Evolutionary conservation across 345 rosid species (phyloP).

Genomic region (Salix exigua): DNA sequence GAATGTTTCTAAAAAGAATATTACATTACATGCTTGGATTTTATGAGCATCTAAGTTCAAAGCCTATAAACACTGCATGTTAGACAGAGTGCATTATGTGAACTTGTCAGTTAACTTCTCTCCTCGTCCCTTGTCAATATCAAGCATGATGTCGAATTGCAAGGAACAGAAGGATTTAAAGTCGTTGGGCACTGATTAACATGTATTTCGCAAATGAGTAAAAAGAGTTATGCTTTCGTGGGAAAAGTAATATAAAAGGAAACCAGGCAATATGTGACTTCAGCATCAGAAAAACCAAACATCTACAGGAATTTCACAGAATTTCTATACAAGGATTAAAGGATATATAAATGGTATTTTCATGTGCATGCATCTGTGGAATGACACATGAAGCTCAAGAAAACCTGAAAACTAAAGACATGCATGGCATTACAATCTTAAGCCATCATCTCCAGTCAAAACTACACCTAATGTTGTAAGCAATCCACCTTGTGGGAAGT

Average conservation of each 20-base stretch:
- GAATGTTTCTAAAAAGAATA: no score
- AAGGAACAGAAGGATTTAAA: not conserved
- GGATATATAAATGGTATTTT: not conserved
- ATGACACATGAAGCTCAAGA: not conserved
- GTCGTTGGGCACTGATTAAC: not conserved
- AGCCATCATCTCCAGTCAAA: not conserved
- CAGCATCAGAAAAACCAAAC: not conserved
- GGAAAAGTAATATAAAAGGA: not conserved
- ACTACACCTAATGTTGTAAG: not conserved
- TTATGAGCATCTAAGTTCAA: not conserved
- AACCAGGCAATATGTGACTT: not conserved
- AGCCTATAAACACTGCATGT: not conserved
- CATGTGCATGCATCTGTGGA: not conserved
- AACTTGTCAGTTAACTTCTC: not conserved
- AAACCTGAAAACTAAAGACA: not conserved
- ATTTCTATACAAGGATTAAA: not conserved
- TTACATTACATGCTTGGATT: not conserved
- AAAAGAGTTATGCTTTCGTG: not conserved
- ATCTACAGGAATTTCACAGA: not conserved
- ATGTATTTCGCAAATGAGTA: not conserved
- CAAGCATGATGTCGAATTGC: not conserved
- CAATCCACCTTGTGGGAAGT: not conserved
- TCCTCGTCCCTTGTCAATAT: not conserved
- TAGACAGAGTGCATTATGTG: not conserved
- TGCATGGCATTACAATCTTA: not conserved